Base-by-base conservation (phyloP, 148 eudicot species). In the Oxyria digyna region DNA sequence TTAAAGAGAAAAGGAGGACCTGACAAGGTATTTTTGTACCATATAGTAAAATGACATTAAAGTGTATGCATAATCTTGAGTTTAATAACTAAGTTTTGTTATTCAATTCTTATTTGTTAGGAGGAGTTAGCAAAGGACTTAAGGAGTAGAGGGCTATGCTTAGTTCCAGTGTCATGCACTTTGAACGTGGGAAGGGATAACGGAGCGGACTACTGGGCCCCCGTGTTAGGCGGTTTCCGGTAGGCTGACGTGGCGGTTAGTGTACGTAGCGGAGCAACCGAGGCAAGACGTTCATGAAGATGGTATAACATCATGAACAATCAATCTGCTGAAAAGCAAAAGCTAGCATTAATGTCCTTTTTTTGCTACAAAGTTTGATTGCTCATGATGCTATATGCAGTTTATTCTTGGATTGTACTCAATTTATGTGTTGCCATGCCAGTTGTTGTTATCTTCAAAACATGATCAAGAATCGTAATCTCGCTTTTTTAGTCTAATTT, bases 121-220 rank as follows among this genome's bases (percentile, higher is more conserved):
- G 87, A 80, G 74, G 87, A 83, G 72, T 67, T 69, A 71, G 78
- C 71, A 67, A 81, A 78, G 76, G 96, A 89, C 78, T 78, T 92
- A 55, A 82, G 78, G 87, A 92, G 94, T 77, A 89, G 87, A 77
- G 97, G 97, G 17, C 45, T 92, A 63, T 92, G 97, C 81, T 75
- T 92, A 63, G 96, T 92, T 65, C 97, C 96, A 26, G 54, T 89
- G 69, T 82, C 97, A 62, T 89, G 91, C 84, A 92, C 93, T 42
- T 59, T 82, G 72, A 89, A 89, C 59, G 96, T 92, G 29, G 96
- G 89, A 59, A 89, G 87, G 31, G 93, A 87, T 72, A 92, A 85
- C 48, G 91, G 91, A 31, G 93, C 93, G 11, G 96, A 92, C 81
- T 92, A 84, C 42, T 92, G 97, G 96, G 93, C 93, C 59, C 93